phyloP scores from a whole-genome alignment of 2,329 filamentous ascomycete species.

The Aphanoascus verrucosus region DNA sequence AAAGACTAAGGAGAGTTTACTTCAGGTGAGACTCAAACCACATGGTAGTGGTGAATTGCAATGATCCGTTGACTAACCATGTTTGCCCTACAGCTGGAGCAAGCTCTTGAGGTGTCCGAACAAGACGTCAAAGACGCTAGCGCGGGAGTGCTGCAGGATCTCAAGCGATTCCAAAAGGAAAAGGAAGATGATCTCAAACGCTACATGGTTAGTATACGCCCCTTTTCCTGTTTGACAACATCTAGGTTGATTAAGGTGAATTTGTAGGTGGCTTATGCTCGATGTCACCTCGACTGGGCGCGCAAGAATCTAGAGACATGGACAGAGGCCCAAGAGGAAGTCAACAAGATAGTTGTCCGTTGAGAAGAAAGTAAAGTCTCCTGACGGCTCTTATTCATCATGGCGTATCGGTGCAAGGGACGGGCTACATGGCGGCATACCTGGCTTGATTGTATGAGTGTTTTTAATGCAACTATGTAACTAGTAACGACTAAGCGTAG shows the following conservation, averaged over 20 bases:
- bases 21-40: constrained; percentile 36
- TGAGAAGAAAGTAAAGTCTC: constrained; percentile 13
- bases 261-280: constrained; percentile 72
- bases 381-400: neutral
- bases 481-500: neutral
- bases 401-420: neutral
- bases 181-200: constrained; percentile 89
- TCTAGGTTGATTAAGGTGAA: neutral
- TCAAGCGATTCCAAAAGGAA: constrained; percentile 85
- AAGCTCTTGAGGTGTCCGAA: constrained; percentile 77
- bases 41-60: neutral
- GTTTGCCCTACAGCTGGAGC: constrained; percentile 59
- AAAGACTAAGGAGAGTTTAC: constrained; percentile 82
- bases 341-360: constrained; percentile 63
- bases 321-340: constrained; percentile 80
- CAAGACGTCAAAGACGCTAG: constrained; percentile 92
- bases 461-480: neutral
- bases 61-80: neutral
- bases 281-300: constrained; percentile 89
- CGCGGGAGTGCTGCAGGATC: constrained; percentile 72
- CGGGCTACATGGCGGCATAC: neutral
- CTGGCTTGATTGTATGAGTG: neutral
- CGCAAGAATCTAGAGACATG: constrained; percentile 83
- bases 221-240: neutral
- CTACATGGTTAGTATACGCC: constrained; percentile 69